phyloP scores from a whole-genome alignment of 441 rosid genomes.

The Aquilaria agallochum region DNA sequence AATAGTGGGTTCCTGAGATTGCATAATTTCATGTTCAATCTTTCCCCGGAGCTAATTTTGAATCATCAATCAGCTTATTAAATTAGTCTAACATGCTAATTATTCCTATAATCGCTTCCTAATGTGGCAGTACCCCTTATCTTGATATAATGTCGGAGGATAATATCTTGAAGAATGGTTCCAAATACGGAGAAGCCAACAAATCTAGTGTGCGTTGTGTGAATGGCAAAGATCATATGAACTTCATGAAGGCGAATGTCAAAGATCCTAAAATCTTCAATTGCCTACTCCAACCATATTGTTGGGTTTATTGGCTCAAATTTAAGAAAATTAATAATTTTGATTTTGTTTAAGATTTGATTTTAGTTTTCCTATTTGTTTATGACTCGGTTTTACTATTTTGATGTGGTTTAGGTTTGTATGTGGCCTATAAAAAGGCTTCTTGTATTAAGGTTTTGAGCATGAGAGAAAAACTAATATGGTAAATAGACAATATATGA shows the following conservation, averaged over 20 bases:
- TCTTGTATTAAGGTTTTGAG: too few relatives aligned
- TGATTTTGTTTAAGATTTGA: too few relatives aligned
- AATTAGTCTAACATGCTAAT: background rate
- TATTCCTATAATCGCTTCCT: background rate
- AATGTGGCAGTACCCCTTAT: slow-evolving; percentile 7
- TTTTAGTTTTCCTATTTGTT: too few relatives aligned
- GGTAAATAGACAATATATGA: too few relatives aligned
- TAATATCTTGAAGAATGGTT: slow-evolving; percentile 14
- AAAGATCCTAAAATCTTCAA: slow-evolving; percentile 60
- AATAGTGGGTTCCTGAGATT: slow-evolving; percentile 15
- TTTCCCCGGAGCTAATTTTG: background rate
- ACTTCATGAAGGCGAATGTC: slow-evolving; percentile 21
- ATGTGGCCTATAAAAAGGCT: too few relatives aligned
- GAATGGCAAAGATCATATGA: slow-evolving; percentile 1
- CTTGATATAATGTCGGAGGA: slow-evolving; percentile 41
- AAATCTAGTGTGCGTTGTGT: slow-evolving; percentile 5
- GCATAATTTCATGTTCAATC: too few relatives aligned
- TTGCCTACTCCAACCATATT: slow-evolving; percentile 72
- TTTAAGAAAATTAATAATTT: too few relatives aligned
- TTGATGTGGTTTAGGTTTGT: too few relatives aligned
- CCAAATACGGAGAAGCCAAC: slow-evolving; percentile 17
- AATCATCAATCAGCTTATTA: background rate
- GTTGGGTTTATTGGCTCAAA: too few relatives aligned
- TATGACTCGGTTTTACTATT: too few relatives aligned
- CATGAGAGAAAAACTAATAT: too few relatives aligned